Evolutionary conservation across 176 grass and related monocot genomes (phyloP).

Genomic region (Tuctoria greenei): DNA sequence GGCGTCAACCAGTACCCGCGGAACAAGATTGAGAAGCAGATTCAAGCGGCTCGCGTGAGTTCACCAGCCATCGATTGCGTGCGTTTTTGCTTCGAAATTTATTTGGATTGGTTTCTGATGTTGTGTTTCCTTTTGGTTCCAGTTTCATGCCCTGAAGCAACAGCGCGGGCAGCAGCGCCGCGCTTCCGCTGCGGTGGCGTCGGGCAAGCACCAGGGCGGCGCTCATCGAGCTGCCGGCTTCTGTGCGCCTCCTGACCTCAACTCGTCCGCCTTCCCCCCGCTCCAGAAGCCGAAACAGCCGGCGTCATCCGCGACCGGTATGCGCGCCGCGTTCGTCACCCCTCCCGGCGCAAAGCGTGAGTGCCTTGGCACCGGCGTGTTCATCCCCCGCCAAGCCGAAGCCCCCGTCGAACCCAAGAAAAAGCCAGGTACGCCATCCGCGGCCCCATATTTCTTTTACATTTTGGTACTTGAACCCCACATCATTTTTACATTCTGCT

Average conservation of each 20-base stretch:
- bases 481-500: neutral
- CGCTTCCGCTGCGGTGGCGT: conserved; percentile 15
- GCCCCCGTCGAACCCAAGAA: conserved; percentile 53
- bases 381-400: conserved; percentile 67
- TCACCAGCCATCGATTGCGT: neutral
- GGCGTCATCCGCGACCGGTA: conserved; percentile 27
- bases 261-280: conserved; percentile 50
- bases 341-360: conserved; percentile 55
- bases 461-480: neutral
- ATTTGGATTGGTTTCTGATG: neutral
- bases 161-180: conserved; percentile 52
- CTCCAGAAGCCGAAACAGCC: conserved; percentile 48
- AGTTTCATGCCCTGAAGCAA: conserved; percentile 85
- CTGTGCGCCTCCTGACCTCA: conserved; percentile 21
- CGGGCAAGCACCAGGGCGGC: neutral
- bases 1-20: neutral
- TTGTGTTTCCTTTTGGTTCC: neutral
- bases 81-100: neutral
- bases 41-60: conserved; percentile 63
- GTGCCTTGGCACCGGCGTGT: conserved; percentile 81
- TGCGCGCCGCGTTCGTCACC: conserved; percentile 72
- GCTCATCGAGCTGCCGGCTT: neutral
- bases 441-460: neutral
- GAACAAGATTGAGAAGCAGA: conserved; percentile 39
- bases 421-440: conserved; percentile 45